Evolutionary conservation across 2,329 filamentous ascomycete species (phyloP), one percentile per base, ranked within the genome.

Genomic region (Penicillium olsonii): DNA sequence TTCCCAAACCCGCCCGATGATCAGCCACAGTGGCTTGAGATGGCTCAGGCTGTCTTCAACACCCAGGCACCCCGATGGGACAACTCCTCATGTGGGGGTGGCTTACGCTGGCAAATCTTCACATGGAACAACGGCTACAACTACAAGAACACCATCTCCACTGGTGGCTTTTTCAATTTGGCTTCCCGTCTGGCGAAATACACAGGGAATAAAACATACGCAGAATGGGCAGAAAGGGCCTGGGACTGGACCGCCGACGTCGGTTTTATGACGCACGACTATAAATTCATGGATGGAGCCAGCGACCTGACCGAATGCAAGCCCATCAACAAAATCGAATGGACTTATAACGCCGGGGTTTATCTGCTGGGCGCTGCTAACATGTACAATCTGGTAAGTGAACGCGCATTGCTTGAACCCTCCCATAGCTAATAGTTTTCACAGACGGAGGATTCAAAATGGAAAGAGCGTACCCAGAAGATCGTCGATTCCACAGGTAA

Each of bases 1-100:
- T 71, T 70, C 20, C 68, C 68, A 1, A 64, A 68, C 37, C 68
- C 67, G 0, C 78, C 82, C 0, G 56, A 75, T 0, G 80, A 79
- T 49, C 66, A 84, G 45, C 84, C 87, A 0, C 84, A 87, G 53
- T 95, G 88, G 88, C 78, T 94, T n/a, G 84, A 85, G 6, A 78
- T 94, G 45, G 85, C 82, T 0, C 87, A 91, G 68, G 87, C 86
- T 10, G 87, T 90, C 2, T 95, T 92, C 70, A 90, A 92, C 73
- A 84, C 87, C 42, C 90, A 90, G 63, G 83, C 82, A 2, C 70
- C 71, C 17, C 82, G 89, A 18, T 92, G 88, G 87, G 85, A 94
- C 59, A 73, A 71, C 2, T 62, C 71, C 0, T 77, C 76, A 1
- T 95, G 90, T 68, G 76, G 73, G 39, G 90, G 90, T 42, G 90